phyloP scores from a whole-genome alignment of 2,329 filamentous ascomycete species.

The Diaporthe aspalathi region DNA sequence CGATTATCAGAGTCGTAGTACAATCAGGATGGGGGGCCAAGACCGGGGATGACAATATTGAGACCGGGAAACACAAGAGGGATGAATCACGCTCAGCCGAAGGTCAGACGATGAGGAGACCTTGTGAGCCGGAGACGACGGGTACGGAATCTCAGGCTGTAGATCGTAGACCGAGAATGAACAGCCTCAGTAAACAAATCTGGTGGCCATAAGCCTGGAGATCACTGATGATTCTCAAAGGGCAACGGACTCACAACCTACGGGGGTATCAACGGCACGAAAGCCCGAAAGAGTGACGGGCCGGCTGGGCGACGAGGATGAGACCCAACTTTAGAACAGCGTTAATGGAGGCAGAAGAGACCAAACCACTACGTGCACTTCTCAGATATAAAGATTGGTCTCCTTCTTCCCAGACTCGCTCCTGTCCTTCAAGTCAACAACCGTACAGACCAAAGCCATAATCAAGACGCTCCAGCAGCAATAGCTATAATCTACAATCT shows the following conservation, averaged over 20 bases:
- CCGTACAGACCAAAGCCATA: background rate
- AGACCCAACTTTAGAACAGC: too few relatives aligned
- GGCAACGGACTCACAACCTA: background rate
- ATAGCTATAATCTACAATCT: background rate
- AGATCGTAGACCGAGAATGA: background rate
- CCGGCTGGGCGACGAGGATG: background rate
- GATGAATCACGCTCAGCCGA: background rate
- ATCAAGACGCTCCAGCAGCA: background rate
- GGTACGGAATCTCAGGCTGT: background rate
- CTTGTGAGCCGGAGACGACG: background rate
- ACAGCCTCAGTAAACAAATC: background rate
- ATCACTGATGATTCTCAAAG: background rate
- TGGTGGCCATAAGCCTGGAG: background rate
- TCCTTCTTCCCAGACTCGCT: background rate
- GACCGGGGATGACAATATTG: slow-evolving; percentile 3
- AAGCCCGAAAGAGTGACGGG: too few relatives aligned
- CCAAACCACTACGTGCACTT: too few relatives aligned
- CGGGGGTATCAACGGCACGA: too few relatives aligned
- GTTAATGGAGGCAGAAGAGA: too few relatives aligned
- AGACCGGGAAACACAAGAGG: background rate
- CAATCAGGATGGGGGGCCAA: background rate
- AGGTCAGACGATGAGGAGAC: background rate
- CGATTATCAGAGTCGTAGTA: background rate
- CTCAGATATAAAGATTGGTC: background rate
- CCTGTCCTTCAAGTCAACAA: background rate